These are phyloP conservation scores for Candida schatavii DNA, from an alignment of 805 yeast species.

Conservation along the genomic window DNA sequence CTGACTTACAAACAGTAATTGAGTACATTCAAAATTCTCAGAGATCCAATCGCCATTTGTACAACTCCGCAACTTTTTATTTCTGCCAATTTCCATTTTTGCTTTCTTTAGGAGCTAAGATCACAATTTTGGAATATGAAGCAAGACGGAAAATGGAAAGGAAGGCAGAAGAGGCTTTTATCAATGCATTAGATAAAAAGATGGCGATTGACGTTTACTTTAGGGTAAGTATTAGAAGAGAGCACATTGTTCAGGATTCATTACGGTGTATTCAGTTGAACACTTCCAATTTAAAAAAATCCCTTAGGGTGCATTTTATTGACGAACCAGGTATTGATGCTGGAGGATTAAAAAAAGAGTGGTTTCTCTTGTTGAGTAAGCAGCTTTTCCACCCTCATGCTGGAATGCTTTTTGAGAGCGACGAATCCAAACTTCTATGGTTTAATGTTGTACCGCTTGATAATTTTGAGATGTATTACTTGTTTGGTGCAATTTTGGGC, in stretches of 20 bases:
- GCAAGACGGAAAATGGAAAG: slow-evolving; percentile 78
- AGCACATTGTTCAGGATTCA: slow-evolving; percentile 70
- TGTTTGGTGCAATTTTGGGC: slow-evolving; percentile 85
- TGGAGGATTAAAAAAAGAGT: slow-evolving; percentile 91
- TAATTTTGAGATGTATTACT: slow-evolving; percentile 55
- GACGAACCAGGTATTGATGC: slow-evolving; percentile 94
- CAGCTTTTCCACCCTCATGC: slow-evolving; percentile 67
- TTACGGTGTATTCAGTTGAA: slow-evolving; percentile 57
- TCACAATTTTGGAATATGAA: slow-evolving; percentile 76
- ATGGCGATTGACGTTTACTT: slow-evolving; percentile 65
- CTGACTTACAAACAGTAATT: slow-evolving; percentile 40
- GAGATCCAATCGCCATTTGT: slow-evolving; percentile 14
- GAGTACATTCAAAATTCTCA: slow-evolving; percentile 48
- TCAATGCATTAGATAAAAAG: slow-evolving; percentile 64
- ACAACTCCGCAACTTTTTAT: slow-evolving; percentile 38
- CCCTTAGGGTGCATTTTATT: slow-evolving; percentile 73
- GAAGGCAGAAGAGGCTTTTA: slow-evolving; percentile 86
- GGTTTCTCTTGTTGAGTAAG: slow-evolving; percentile 77
- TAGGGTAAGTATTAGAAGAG: slow-evolving; percentile 65
- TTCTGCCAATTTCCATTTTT: slow-evolving; percentile 86
- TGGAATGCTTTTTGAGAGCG: slow-evolving; percentile 64
- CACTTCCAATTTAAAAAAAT: slow-evolving; percentile 63
- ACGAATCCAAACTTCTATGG: slow-evolving; percentile 75
- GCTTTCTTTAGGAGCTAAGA: slow-evolving; percentile 78
- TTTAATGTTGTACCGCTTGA: slow-evolving; percentile 53